Evolutionary conservation across 495 filamentous ascomycete species (phyloP).

Genomic region (Talaromyces stipitatus): DNA sequence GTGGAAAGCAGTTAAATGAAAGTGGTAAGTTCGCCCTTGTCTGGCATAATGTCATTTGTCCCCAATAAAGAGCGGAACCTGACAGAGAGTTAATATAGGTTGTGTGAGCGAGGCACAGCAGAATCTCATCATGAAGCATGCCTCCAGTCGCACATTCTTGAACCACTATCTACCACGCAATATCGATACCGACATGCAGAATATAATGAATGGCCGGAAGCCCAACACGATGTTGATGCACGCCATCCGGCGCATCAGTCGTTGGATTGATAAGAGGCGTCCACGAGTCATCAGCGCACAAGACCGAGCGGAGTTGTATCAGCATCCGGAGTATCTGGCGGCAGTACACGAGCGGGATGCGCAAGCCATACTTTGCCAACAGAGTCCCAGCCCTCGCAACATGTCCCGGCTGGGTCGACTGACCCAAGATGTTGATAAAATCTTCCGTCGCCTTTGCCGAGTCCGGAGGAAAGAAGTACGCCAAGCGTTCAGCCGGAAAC

Average conservation of each 20-base stretch:
- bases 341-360: too few relatives aligned
- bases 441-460: too few relatives aligned
- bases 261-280: slow-evolving; percentile 21
- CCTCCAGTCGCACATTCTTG: slow-evolving; percentile 16
- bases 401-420: too few relatives aligned
- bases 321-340: too few relatives aligned
- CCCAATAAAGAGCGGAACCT: neutral
- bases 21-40: slow-evolving; percentile 9
- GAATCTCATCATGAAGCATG: slow-evolving; percentile 21
- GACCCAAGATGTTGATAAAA: too few relatives aligned
- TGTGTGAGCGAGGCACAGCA: slow-evolving; percentile 18
- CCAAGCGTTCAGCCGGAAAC: too few relatives aligned
- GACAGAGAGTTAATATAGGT: slow-evolving; percentile 12
- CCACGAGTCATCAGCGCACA: too few relatives aligned
- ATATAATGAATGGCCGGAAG: slow-evolving; percentile 18
- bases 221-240: slow-evolving; percentile 16
- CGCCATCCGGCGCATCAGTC: slow-evolving; percentile 17
- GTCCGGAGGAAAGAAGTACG: too few relatives aligned
- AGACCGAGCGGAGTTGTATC: too few relatives aligned
- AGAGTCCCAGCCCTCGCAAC: too few relatives aligned
- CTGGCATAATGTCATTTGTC: neutral
- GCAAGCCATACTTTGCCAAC: too few relatives aligned
- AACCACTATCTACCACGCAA: slow-evolving; percentile 18
- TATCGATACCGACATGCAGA: slow-evolving; percentile 13
- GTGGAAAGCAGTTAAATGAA: slow-evolving; percentile 9